phyloP scores from a whole-genome alignment of 2,329 filamentous ascomycete genomes.

The Phaeosphaeria sp. region DNA sequence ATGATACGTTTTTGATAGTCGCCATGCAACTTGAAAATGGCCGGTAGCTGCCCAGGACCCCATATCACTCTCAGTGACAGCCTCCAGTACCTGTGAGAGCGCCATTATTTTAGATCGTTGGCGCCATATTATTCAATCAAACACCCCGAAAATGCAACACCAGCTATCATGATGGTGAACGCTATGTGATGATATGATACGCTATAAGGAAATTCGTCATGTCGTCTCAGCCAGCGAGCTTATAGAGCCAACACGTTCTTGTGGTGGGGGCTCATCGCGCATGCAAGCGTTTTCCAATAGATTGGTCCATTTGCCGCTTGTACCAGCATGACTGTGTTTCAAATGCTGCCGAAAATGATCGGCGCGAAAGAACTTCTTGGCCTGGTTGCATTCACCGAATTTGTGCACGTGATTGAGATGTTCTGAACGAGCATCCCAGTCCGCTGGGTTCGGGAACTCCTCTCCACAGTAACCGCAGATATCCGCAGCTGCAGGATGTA shows the following conservation, averaged over 20 bases:
- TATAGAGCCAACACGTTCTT: constrained; percentile 47
- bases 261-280: constrained; percentile 78
- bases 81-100: not conserved
- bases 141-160: not conserved
- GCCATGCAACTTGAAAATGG: not conserved
- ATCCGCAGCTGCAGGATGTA: constrained; percentile 68
- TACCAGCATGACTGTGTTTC: constrained; percentile 95
- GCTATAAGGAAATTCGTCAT: not conserved
- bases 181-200: not conserved
- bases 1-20: not conserved
- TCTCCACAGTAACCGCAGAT: constrained; percentile 95
- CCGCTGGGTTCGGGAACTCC: constrained; percentile 84
- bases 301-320: constrained; percentile 98
- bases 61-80: not conserved
- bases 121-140: not conserved
- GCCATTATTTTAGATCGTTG: not conserved
- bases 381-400: constrained; percentile 96
- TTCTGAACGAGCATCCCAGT: constrained; percentile 86
- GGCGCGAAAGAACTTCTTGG: constrained; percentile 96
- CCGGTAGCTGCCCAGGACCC: not conserved
- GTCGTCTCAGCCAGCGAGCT: constrained; percentile 32
- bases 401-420: constrained; percentile 94
- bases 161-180: not conserved
- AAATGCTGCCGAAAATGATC: constrained; percentile 98
- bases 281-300: constrained; percentile 97